Conservation (phyloP, 2,329 filamentous ascomycete species). For the Aureobasidium subglaciale region DNA sequence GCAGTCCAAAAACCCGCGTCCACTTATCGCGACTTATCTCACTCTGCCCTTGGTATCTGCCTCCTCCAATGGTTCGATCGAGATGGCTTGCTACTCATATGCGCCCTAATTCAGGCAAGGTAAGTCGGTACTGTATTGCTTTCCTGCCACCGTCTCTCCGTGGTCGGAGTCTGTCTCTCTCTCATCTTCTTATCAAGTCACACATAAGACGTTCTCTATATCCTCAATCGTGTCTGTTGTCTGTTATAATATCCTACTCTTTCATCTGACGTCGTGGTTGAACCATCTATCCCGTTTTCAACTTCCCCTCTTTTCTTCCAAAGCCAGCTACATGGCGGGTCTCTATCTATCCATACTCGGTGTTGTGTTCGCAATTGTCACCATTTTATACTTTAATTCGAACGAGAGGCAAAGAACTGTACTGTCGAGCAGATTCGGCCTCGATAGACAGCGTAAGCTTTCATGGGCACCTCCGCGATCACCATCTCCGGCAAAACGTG, state of each 20-base stretch:
- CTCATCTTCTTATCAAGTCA: neutral
- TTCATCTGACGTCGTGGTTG: neutral
- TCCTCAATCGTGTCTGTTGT: neutral
- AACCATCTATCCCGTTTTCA: neutral
- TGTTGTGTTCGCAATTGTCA: conserved; percentile 26
- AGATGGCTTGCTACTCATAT: neutral
- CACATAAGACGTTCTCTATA: neutral
- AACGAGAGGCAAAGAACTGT: conserved; percentile 33
- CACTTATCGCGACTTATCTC: neutral
- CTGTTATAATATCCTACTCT: neutral
- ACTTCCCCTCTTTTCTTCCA: neutral
- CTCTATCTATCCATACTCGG: conserved; percentile 26
- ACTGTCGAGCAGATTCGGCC: conserved; percentile 33
- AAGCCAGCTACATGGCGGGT: conserved; percentile 20
- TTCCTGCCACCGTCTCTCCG: neutral
- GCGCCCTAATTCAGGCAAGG: neutral
- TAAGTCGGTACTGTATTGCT: neutral
- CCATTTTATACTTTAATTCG: conserved; percentile 23
- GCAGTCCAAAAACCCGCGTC: too few species aligned
- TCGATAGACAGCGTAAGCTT: conserved; percentile 39
- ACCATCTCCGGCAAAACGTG: conserved; percentile 43
- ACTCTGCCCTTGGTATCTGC: neutral
- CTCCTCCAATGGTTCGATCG: neutral
- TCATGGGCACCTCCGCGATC: conserved; percentile 48
- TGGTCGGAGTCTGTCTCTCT: neutral